Base-by-base conservation (phyloP, 1,139 yeast genomes). In the Spencermartinsiella ligniputridi region DNA sequence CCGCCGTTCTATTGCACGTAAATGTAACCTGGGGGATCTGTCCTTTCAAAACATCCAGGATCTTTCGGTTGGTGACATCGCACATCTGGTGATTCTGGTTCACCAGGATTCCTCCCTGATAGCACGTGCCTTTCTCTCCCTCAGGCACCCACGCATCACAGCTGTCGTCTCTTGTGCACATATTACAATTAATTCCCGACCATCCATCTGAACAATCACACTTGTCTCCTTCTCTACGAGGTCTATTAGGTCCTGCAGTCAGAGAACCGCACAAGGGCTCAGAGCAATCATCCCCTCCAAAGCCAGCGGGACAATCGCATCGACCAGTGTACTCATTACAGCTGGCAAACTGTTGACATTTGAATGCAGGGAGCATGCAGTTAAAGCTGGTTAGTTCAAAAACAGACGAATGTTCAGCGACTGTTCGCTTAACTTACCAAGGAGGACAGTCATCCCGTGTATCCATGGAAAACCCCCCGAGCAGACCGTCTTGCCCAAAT, bases 271-370 rank as follows among this genome's bases (percentile, higher is more conserved):
- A 92, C 32, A 88, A 73, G 17, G 98, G 96, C 55, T 78, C 77
- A 1, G 90, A 75, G 65, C 98, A 92, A 61, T 92, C 97, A 56
- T 81, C 80, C 6, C 97, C 97, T 3, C 96, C 97, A 66, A 83
- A 92, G 0, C 98, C 98, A 29, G 79, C 82, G 37, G 87, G 79
- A 66, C 98, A 92, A 47, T 86, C 95, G 68, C 98, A 92, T 62
- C 81, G 76, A 1, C 98, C 98, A 2, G 94, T 85, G 64, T 74
- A 87, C 37, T 84, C 76, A 61, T 92, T 87, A 69, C 98, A 92
- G 21, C 67, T 68, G 22, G 96, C 89, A 61, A 83, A 92, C 59
- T 92, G 98, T 46, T 86, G 80, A 65, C 98, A 92, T 52, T 81
- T 83, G 58, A 87, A 89, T 51, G 89, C 85, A 8, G 97, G 96